A percentile compares a stretch with the other conserved stretches of the same genome.
phyloP scores from a whole-genome alignment of 352 stramenopile genomes.

The Phytophthora pini region DNA sequence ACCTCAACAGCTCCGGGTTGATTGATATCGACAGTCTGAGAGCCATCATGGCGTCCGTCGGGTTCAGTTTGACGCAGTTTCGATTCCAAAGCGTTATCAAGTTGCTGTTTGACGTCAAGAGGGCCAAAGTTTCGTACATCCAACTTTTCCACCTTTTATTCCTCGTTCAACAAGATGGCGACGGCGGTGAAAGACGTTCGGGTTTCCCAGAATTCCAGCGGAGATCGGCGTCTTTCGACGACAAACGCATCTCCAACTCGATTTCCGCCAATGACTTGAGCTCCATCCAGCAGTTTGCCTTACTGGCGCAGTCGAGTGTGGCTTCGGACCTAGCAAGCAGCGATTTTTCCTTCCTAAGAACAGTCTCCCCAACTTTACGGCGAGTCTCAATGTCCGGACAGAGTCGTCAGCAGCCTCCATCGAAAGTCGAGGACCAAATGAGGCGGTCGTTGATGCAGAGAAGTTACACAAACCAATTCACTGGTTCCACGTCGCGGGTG shows the following conservation, averaged over 20 bases:
- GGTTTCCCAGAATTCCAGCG: constrained; percentile 4
- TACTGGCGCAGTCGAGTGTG: constrained; percentile 12
- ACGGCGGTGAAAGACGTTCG: background rate
- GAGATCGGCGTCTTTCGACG: constrained; percentile 8
- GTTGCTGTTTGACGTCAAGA: constrained; percentile 51
- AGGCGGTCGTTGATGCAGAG: constrained; percentile 16
- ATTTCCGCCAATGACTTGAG: constrained; percentile 4
- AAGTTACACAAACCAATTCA: constrained; percentile 16
- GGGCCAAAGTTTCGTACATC: constrained; percentile 42
- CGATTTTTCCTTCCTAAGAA: constrained; percentile 18
- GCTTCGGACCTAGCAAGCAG: constrained; percentile 13
- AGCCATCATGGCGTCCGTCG: constrained; percentile 39
- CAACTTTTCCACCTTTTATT: constrained; percentile 47
- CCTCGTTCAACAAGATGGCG: constrained; percentile 24
- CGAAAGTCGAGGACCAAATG: constrained; percentile 1
- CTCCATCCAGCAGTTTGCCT: constrained; percentile 9
- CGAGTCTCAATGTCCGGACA: background rate
- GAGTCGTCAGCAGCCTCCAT: background rate
- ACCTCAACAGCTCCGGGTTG: constrained; percentile 33
- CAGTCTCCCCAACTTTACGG: constrained; percentile 6
- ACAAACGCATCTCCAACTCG: constrained; percentile 3
- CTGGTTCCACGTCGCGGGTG: constrained; percentile 21
- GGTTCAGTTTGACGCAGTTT: constrained; percentile 57
- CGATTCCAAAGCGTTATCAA: constrained; percentile 62
- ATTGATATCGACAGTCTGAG: constrained; percentile 52